Evolutionary conservation across 164 flowering plant genomes (phyloP).

Genomic region (Chloranthus sessilifolius): DNA sequence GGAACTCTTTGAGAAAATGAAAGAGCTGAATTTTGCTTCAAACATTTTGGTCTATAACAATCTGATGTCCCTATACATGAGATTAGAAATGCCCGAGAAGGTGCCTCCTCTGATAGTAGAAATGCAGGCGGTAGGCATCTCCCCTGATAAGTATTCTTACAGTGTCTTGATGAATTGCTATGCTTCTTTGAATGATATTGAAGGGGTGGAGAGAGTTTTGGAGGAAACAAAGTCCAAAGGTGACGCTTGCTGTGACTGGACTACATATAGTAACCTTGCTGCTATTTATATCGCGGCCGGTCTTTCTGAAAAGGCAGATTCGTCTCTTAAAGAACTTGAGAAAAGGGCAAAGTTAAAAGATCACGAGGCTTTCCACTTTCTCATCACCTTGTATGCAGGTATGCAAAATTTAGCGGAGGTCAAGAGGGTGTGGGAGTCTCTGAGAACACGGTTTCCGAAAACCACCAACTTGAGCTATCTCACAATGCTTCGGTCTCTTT

Average conservation of each 20-base stretch:
- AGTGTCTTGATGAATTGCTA: constrained; percentile 28
- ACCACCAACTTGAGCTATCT: constrained; percentile 30
- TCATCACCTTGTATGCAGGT: constrained; percentile 25
- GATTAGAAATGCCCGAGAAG: constrained; percentile 25
- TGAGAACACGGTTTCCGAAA: constrained; percentile 18
- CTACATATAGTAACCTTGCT: constrained; percentile 27
- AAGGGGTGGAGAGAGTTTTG: constrained; percentile 26
- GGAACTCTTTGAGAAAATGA: constrained; percentile 29
- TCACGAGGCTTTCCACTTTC: constrained; percentile 17
- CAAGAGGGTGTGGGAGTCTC: constrained; percentile 32
- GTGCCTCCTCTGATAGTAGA: constrained; percentile 23
- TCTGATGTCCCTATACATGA: constrained; percentile 27
- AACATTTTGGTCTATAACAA: constrained; percentile 22
- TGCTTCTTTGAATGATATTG: constrained; percentile 28
- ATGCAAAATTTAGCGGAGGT: constrained; percentile 24
- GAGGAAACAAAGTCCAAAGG: constrained; percentile 21
- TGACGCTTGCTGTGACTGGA: constrained; percentile 11
- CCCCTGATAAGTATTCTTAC: constrained; percentile 23
- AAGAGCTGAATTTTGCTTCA: constrained; percentile 14
- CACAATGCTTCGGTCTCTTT: constrained; percentile 26
- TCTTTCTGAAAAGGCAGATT: constrained; percentile 23
- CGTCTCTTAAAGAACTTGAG: constrained; percentile 28
- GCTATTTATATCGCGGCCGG: constrained; percentile 26
- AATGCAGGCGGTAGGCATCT: constrained; percentile 22
- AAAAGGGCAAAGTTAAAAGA: constrained; percentile 11